Percentiles rank a stretch among this genome's conserved stretches.
Evolutionary conservation across 2,329 filamentous ascomycete genomes (phyloP).

Genomic region (Trichoderma atroviride): DNA sequence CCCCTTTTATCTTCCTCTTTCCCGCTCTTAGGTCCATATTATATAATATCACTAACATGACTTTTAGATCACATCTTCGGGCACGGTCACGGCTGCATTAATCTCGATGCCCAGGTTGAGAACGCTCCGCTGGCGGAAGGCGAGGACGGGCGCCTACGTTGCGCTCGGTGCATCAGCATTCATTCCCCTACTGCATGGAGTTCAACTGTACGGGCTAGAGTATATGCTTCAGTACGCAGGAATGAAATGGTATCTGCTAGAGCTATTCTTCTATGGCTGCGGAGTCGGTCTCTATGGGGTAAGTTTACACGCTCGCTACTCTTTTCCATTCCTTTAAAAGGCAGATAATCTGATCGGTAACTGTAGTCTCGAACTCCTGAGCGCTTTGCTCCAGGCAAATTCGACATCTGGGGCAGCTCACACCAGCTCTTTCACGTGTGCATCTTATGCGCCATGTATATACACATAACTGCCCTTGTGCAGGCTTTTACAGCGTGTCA

Average conservation of each 20-base stretch:
- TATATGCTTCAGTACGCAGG: slow-evolving; percentile 12
- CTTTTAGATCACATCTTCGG: neutral
- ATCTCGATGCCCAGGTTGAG: neutral
- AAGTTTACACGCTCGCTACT: neutral
- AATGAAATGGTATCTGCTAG: slow-evolving; percentile 12
- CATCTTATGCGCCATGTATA: neutral
- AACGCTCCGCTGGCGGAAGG: slow-evolving; percentile 9
- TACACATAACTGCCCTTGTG: neutral
- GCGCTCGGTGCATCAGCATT: slow-evolving; percentile 10
- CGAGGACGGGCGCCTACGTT: slow-evolving; percentile 4
- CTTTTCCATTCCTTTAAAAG: neutral
- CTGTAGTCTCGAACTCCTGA: neutral
- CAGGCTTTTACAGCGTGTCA: neutral
- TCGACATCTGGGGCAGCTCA: neutral
- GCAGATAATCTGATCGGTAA: neutral
- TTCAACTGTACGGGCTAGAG: slow-evolving; percentile 4
- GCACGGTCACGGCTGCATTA: neutral
- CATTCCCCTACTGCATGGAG: slow-evolving; percentile 7
- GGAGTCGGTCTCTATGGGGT: neutral
- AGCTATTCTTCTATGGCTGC: slow-evolving; percentile 1
- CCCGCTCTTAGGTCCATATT: neutral
- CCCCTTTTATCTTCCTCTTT: neutral
- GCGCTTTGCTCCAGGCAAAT: neutral
- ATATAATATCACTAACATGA: neutral
- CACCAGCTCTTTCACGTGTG: neutral